phyloP scores from a whole-genome alignment of 805 yeast genomes.

The Ogataea glucozyma region DNA sequence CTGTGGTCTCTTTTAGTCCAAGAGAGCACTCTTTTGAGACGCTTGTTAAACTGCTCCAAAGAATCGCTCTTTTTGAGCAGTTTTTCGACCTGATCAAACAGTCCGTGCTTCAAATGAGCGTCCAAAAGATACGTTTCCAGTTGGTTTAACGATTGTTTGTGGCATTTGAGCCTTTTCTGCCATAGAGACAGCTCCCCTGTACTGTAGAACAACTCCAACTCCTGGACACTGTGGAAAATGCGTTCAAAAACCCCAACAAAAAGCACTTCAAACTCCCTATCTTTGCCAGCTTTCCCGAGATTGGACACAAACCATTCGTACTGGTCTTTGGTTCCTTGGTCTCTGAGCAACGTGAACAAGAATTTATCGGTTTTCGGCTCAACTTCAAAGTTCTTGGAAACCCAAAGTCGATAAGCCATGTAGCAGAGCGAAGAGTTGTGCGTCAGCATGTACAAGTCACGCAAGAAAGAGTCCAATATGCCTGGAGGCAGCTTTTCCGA shows the following conservation, averaged over 20 bases:
- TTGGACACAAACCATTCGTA: constrained; percentile 23
- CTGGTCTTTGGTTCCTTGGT: constrained; percentile 25
- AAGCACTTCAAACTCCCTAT: constrained; percentile 16
- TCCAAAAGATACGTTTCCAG: constrained; percentile 16
- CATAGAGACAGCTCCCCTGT: constrained; percentile 18
- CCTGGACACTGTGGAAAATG: constrained; percentile 7
- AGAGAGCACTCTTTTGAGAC: constrained; percentile 17
- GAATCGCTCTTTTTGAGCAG: constrained; percentile 11
- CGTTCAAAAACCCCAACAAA: constrained; percentile 17
- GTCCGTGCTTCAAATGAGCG: constrained; percentile 22
- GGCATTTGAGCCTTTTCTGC: constrained; percentile 15
- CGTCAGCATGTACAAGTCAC: constrained; percentile 22
- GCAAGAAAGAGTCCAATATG: constrained; percentile 25
- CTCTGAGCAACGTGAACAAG: constrained; percentile 22
- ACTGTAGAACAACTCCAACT: constrained; percentile 16
- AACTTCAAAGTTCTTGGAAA: constrained; percentile 20
- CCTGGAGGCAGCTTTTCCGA: constrained; percentile 15
- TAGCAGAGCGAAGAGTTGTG: constrained; percentile 25
- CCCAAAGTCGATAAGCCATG: constrained; percentile 31
- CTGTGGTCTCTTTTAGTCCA: constrained; percentile 19
- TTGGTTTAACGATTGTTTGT: constrained; percentile 9
- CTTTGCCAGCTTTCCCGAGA: constrained; percentile 15
- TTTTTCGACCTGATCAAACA: constrained; percentile 13
- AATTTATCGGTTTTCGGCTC: constrained; percentile 25
- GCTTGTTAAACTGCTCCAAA: constrained; percentile 9